Evolutionary conservation across 2,329 filamentous ascomycete genomes (phyloP), one percentile per base, ranked within the genome.

Genomic region (Pseudocercospora pini-densiflorae): DNA sequence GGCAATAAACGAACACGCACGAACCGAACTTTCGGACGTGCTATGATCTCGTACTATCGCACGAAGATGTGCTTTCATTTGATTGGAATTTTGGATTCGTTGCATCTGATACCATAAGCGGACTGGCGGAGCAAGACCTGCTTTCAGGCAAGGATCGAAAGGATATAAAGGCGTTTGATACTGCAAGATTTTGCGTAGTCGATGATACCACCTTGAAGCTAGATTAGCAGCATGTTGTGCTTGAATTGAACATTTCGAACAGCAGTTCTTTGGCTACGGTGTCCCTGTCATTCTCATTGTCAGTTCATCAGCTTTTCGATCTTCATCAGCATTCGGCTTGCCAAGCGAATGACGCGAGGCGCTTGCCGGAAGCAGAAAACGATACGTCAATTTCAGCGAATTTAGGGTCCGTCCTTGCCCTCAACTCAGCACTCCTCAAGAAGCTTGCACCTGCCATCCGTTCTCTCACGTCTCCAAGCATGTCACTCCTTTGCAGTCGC

Each of bases 81-180:
- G 59, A 19, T 51, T 61, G 45, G 24, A 19, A 21, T 29, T 61
- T 29, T 49, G 27, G 59, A 49, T 61, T 61, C 27, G 45, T 40
- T 61, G 59, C 59, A 61, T 61, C 55, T 61, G 59, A 61, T 61
- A 61, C 59, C 59, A 61, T 27, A n/a, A 61, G 23, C 21, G n/a
- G 43, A 45, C 23, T 31, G 29, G 43, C 59, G 49, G 59, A 24
- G 49, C 27, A 47, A 61, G 36, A 27, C 47, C 47, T 51, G 47
- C 47, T 51, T 55, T 31, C 51, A 55, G 51, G 51, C 27, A 10
- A 58, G 36, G 36, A 45, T 49, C 16, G 19, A 51, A 61, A 51
- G 59, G 59, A 61, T 61, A 51, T 49, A 61, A 24, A 59, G 59
- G 59, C 59, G 59, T 61, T 61, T 61, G 59, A 61, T 51, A 21